Base-by-base conservation (phyloP, 2,329 filamentous ascomycete species). In the Lasiodiplodia citricola region DNA sequence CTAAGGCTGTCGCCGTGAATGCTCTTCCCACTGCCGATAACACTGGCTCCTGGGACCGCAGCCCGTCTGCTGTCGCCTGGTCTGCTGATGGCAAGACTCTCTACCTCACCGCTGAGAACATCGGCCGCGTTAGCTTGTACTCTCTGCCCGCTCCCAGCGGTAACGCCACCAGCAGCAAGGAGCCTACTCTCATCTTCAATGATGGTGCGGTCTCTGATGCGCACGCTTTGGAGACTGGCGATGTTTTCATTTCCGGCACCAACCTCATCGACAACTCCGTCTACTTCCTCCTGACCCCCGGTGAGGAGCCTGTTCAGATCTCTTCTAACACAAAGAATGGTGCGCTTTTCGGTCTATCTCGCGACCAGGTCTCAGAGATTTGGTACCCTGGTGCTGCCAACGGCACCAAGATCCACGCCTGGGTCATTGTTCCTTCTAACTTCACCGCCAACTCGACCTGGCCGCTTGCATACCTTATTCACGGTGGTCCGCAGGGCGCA, bases 401-500 rank as follows among this genome's bases (percentile, higher is more conserved):
- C 56, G 75, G 81, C 50, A 90, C 91, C 70, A 80, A 87, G 41
- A 86, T 92, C n/a, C 91, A 93, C 73, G 90, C 91, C 0, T 87
- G 91, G 75, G 87, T 91, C 4, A 82, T 93, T 73, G 88, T 87
- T 69, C 91, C 86, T 72, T 79, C 81, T 41, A 76, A 86, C 73
- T 96, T 95, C 75, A 86, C 92, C 74, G 80, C 85, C 10, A 83
- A 80, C 21, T 91, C 93, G 79, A 93, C 88, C 71, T 96, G 95
- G 74, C 93, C 93, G 0, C 83, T 97, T 4, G 88, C 91, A 2
- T 90, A 94, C 76, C 82, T 94, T 52, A 92, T 96, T 71, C 93
- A 97, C 75, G 93, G 93, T 67, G 93, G 93, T 0, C 93, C 93
- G 0, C 92, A 96, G 77, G 88, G 90, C 25, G 88, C 92, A 0